These are phyloP conservation scores for Kodamaea arcana DNA, from an alignment of 1,139 yeast species.

Conservation along the genomic window DNA sequence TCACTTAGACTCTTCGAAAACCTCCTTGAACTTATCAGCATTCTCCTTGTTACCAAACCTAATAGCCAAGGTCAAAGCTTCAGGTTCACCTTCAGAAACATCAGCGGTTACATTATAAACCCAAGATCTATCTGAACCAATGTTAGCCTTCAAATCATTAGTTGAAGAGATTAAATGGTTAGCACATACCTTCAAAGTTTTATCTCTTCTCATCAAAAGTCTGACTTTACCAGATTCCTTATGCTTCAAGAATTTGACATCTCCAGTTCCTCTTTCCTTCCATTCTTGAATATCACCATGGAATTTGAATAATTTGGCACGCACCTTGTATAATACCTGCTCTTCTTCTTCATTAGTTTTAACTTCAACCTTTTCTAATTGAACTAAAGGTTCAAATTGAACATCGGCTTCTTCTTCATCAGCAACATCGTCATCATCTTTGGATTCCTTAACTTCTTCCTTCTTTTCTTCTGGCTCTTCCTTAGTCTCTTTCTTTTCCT, in stretches of 20 bases:
- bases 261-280: slow-evolving; percentile 99
- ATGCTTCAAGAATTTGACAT: slow-evolving; percentile 91
- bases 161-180: slow-evolving; percentile 89
- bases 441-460: slow-evolving; percentile 26
- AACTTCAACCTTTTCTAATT: slow-evolving; percentile 91
- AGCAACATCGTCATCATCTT: slow-evolving; percentile 53
- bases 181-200: slow-evolving; percentile 96
- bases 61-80: slow-evolving; percentile 94
- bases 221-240: slow-evolving; percentile 77
- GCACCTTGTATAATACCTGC: slow-evolving; percentile 78
- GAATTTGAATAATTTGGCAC: slow-evolving; percentile 94
- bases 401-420: slow-evolving; percentile 91
- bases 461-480: slow-evolving; percentile 34
- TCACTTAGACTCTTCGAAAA: slow-evolving; percentile 51
- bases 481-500: slow-evolving; percentile 53
- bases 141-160: slow-evolving; percentile 83
- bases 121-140: slow-evolving; percentile 98
- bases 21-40: slow-evolving; percentile 92
- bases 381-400: slow-evolving; percentile 94
- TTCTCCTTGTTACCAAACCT: slow-evolving; percentile 97
- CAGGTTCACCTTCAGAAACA: slow-evolving; percentile 92
- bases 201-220: slow-evolving; percentile 97
- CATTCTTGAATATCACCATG: slow-evolving; percentile 83
- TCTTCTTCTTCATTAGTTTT: slow-evolving; percentile 97
- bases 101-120: slow-evolving; percentile 94